A percentile compares a stretch with the other conserved stretches of the same genome.
Evolutionary conservation across 179 eudicot genomes (phyloP).

Genomic region (Patellifolia procumbens): DNA sequence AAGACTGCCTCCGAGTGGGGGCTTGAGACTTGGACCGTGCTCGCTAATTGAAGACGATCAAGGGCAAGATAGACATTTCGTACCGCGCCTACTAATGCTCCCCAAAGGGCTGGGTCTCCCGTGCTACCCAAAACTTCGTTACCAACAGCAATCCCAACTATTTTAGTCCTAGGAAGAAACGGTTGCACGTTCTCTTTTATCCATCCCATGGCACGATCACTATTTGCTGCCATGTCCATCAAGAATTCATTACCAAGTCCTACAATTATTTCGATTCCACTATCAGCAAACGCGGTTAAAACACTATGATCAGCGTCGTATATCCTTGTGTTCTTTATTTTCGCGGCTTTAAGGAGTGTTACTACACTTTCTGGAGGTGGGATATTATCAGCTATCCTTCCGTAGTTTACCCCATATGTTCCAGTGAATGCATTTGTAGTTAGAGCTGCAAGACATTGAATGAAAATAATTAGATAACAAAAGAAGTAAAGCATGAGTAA

Average conservation of each 20-base stretch:
- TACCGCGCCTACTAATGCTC: constrained; percentile 57
- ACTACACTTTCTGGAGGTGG: constrained; percentile 71
- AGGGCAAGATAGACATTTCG: constrained; percentile 65
- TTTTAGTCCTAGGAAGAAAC: constrained; percentile 54
- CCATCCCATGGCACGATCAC: constrained; percentile 65
- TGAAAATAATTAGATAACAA: background rate
- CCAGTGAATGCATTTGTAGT: constrained; percentile 54
- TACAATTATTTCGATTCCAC: constrained; percentile 64
- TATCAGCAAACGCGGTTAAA: constrained; percentile 55
- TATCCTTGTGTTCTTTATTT: constrained; percentile 68
- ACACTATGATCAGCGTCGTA: constrained; percentile 80
- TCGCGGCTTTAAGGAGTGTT: constrained; percentile 67
- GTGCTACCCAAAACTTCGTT: constrained; percentile 65
- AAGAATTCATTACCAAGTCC: constrained; percentile 61
- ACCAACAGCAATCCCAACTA: constrained; percentile 78
- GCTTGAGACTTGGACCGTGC: constrained; percentile 54
- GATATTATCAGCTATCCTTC: constrained; percentile 75
- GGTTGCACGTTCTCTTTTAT: constrained; percentile 69
- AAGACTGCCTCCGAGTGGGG: constrained; percentile 86
- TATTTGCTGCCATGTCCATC: constrained; percentile 56
- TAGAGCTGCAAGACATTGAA: constrained; percentile 17
- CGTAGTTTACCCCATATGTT: constrained; percentile 85
- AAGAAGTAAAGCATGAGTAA: background rate
- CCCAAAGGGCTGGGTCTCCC: constrained; percentile 56
- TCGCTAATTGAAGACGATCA: constrained; percentile 36